Base-by-base conservation (phyloP, 108 stramenopile genomes). In the Skeletonema potamos region DNA sequence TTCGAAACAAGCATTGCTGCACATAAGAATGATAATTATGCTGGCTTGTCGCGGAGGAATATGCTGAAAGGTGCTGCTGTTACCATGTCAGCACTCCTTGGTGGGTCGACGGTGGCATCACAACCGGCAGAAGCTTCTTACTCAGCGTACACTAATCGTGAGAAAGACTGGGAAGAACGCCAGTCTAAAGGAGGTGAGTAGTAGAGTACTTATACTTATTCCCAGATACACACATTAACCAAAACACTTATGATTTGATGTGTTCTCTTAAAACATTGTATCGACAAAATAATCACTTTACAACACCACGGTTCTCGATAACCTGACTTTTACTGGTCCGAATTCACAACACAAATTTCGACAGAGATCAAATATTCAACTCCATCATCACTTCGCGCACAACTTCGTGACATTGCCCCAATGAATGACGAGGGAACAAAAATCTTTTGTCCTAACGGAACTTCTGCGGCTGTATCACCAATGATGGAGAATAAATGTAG, bases 401-500 rank as follows among this genome's bases (percentile, higher is more conserved):
- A 92, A 54, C 83, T 94, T 3, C 79, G 80, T 0, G 90, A 94
- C 55, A 90, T 94, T 56, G 93, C 76, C 7, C 93, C 93, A 11
- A 73, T 79, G 84, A 94, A 94, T 61, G 68, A 37, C 39, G 87
- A 87, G 32, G 68, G 82, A 9, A 84, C 88, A 2, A 85, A 85
- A 72, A 86, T 92, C 10, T 94, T 94, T 74, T 94, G 93, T 79
- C 93, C 93, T 30, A 94, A 94, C 58, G 93, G 93, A 48, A 74
- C 86, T 3, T 76, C 80, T 13, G 79, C 90, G 2, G 82, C 83
- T 30, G 93, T 94, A 13, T 82, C 79, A 36, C 90, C 93, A 0
- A 32, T 94, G 67, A 94, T 94, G 93, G 93, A 94, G 65, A 94
- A 94, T 60, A 92, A 90, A 62, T 94, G 93, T 63, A 84, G 89